Evolutionary conservation across 495 filamentous ascomycete species (phyloP).

Genomic region (Viridothelium virens): DNA sequence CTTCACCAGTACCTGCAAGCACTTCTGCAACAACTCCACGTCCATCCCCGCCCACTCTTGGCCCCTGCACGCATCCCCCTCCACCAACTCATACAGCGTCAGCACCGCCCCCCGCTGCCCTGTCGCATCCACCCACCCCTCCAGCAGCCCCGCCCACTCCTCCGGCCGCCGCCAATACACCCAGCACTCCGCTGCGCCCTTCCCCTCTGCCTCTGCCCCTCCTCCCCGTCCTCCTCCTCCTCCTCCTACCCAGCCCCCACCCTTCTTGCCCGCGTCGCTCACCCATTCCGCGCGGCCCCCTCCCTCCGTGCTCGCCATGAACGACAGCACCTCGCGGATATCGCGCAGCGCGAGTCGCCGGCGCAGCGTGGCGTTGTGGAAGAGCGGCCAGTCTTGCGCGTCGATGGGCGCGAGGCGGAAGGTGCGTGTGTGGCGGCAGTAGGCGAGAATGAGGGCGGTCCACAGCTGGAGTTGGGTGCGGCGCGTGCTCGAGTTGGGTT

Average conservation of each 20-base stretch:
- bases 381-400: conserved; percentile 52
- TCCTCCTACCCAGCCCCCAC: conserved; percentile 22
- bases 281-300: conserved; percentile 65
- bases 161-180: conserved; percentile 64
- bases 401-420: conserved; percentile 57
- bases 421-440: conserved; percentile 67
- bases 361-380: conserved; percentile 45
- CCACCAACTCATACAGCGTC: conserved; percentile 66
- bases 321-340: conserved; percentile 60
- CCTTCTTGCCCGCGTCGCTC: conserved; percentile 19
- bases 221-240: too few relatives aligned
- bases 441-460: conserved; percentile 74
- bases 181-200: conserved; percentile 44
- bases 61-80: conserved; percentile 48
- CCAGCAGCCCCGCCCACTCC: conserved; percentile 60
- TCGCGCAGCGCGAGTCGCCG: conserved; percentile 55
- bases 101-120: conserved; percentile 66
- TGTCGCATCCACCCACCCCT: conserved; percentile 57
- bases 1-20: conserved; percentile 74
- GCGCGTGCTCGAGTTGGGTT: conserved; percentile 69
- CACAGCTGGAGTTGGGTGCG: conserved; percentile 73
- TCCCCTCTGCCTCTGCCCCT: too few relatives aligned
- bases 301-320: conserved; percentile 58
- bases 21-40: conserved; percentile 63
- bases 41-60: conserved; percentile 52